These are phyloP conservation scores for Stropharia rugosoannulata DNA, from an alignment of 768 basidiomycete species.

Conservation along the genomic window DNA sequence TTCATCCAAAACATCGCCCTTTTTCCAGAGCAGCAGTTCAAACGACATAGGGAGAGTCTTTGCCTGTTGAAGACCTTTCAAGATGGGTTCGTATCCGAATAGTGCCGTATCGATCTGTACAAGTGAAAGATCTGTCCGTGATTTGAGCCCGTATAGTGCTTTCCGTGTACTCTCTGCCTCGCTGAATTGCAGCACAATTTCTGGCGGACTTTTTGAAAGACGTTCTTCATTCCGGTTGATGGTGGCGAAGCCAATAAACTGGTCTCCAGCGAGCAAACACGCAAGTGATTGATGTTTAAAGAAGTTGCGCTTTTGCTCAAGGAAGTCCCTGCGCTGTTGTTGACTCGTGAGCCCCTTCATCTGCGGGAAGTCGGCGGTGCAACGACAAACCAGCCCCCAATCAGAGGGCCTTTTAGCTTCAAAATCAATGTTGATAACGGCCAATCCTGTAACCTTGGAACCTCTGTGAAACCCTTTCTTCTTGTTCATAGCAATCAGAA, in stretches of 20 bases:
- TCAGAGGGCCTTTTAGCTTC: conserved; percentile 24
- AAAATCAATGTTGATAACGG: conserved; percentile 37
- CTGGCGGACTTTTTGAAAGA: conserved; percentile 44
- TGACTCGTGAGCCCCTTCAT: conserved; percentile 17
- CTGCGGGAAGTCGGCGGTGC: conserved; percentile 30
- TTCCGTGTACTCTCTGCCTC: conserved; percentile 36
- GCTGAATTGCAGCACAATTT: conserved; percentile 53
- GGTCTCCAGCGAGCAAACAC: conserved; percentile 47
- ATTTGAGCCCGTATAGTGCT: conserved; percentile 35
- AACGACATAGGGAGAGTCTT: conserved; percentile 41
- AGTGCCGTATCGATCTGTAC: conserved; percentile 61
- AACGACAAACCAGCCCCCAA: conserved; percentile 42
- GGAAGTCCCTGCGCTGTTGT: conserved; percentile 29
- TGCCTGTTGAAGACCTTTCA: conserved; percentile 52
- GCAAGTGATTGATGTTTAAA: conserved; percentile 54
- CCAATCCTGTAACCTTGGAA: conserved; percentile 33
- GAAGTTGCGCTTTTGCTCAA: conserved; percentile 39
- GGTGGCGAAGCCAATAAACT: conserved; percentile 51
- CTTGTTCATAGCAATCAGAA: conserved; percentile 44
- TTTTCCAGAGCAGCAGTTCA: conserved; percentile 57
- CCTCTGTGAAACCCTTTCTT: conserved; percentile 38
- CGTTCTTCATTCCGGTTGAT: conserved; percentile 54
- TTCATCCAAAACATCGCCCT: conserved; percentile 15
- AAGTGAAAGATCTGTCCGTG: conserved; percentile 37
- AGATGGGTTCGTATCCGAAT: conserved; percentile 62